Percentiles rank a stretch among this genome's conserved stretches.
Evolutionary conservation across 257 asterid genomes (phyloP).

Genomic region (Galeopsis tetrahit): DNA sequence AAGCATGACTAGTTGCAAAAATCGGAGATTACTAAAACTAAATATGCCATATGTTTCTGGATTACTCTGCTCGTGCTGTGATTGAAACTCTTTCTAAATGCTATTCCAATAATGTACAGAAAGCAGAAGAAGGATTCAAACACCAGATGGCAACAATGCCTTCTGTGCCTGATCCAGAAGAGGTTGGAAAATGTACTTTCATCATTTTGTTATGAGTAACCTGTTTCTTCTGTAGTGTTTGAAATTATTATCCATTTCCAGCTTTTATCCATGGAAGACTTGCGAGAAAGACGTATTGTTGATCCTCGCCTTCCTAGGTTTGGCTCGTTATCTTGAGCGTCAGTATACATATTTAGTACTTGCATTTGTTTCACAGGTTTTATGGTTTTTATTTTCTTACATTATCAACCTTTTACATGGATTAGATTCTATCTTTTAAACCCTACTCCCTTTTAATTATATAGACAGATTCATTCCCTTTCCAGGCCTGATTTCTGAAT

Average conservation of each 20-base stretch:
- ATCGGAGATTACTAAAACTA: constrained; percentile 16
- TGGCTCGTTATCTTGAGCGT: constrained; percentile 29
- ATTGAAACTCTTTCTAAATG: constrained; percentile 23
- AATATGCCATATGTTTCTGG: constrained; percentile 18
- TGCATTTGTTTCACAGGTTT: constrained; percentile 29
- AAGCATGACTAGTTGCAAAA: constrained; percentile 11
- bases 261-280: constrained; percentile 90
- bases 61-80: constrained; percentile 17
- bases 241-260: constrained; percentile 41
- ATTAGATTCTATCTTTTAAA: constrained; percentile 26
- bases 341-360: constrained; percentile 16
- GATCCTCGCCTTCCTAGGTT: constrained; percentile 98
- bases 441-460: background rate
- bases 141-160: constrained; percentile 89
- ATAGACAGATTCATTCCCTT: constrained; percentile 20
- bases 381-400: background rate
- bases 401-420: background rate
- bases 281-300: constrained; percentile 78
- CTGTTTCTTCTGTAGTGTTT: constrained; percentile 24
- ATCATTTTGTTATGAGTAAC: constrained; percentile 19
- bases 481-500: constrained; percentile 14
- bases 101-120: constrained; percentile 51
- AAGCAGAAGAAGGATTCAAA: constrained; percentile 76
- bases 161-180: constrained; percentile 75
- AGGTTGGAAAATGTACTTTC: constrained; percentile 49